phyloP scores from a whole-genome alignment of 2,329 filamentous ascomycete genomes.

The Fusarium sp. region DNA sequence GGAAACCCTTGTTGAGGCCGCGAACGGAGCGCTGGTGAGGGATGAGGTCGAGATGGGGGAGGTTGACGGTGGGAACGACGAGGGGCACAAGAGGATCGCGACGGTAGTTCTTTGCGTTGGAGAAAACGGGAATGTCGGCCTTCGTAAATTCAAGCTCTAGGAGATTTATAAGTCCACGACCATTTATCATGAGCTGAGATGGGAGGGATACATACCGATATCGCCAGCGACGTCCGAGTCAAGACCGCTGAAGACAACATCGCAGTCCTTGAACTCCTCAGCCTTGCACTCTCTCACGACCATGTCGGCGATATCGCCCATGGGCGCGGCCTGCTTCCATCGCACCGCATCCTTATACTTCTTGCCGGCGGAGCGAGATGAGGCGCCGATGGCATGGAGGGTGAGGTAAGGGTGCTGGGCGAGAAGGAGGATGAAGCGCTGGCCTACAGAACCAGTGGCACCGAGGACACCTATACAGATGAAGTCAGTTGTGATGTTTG shows the following conservation, averaged over 20 bases:
- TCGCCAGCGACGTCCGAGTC: constrained; percentile 94
- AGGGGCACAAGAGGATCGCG: constrained; percentile 90
- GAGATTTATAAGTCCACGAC: constrained; percentile 14
- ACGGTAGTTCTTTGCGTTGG: constrained; percentile 98
- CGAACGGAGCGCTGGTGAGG: constrained; percentile 85
- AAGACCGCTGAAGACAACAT: constrained; percentile 91
- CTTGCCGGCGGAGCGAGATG: constrained; percentile 89
- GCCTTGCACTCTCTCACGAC: constrained; percentile 88
- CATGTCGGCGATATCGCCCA: constrained; percentile 83
- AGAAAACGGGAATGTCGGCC: constrained; percentile 91
- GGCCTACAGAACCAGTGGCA: constrained; percentile 93
- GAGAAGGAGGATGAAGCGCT: constrained; percentile 94
- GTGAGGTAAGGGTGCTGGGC: constrained; percentile 88
- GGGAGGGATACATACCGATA: constrained; percentile 73
- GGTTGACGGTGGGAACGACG: constrained; percentile 95
- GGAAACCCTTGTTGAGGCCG: constrained; percentile 83
- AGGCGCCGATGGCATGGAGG: constrained; percentile 90
- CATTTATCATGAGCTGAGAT: background rate
- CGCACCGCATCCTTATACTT: constrained; percentile 93
- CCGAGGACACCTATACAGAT: constrained; percentile 77
- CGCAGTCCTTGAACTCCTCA: constrained; percentile 87
- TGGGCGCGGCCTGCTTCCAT: constrained; percentile 93
- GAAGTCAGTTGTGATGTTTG: constrained; percentile 22
- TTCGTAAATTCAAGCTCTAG: constrained; percentile 91
- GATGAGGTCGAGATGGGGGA: constrained; percentile 87